phyloP scores from a whole-genome alignment of 2,329 filamentous ascomycete species.

The Rhynchosporium graminicola region DNA sequence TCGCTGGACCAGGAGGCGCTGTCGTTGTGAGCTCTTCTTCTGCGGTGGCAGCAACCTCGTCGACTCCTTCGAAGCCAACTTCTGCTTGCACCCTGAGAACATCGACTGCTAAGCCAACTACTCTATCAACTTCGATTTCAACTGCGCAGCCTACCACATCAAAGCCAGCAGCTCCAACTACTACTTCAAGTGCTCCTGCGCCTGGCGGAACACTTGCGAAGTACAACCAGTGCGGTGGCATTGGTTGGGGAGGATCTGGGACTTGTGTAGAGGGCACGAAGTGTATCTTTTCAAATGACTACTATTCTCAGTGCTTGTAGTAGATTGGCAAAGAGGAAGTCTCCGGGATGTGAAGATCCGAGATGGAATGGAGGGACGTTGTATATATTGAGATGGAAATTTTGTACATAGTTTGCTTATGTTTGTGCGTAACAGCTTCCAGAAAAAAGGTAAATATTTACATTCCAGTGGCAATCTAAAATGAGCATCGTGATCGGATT shows the following conservation, averaged over 20 bases:
- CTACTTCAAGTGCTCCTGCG: conserved; percentile 14
- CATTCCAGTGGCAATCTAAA: too few species aligned
- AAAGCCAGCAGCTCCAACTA: not conserved
- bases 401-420: not conserved
- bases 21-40: conserved; percentile 21
- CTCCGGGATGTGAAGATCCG: not conserved
- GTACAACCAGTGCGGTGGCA: conserved; percentile 35
- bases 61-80: conserved; percentile 5
- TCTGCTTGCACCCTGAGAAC: not conserved
- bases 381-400: not conserved
- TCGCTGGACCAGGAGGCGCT: conserved; percentile 41
- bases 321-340: not conserved
- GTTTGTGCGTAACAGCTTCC: too few species aligned
- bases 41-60: conserved; percentile 1
- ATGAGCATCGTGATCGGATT: too few species aligned
- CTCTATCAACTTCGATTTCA: conserved; percentile 55
- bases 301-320: conserved; percentile 36
- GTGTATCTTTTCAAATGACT: conserved; percentile 32
- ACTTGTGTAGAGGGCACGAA: conserved; percentile 34
- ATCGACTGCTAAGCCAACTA: conserved; percentile 36
- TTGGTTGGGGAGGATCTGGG: conserved; percentile 31
- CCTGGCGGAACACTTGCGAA: conserved; percentile 23
- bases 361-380: too few species aligned
- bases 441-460: not conserved
- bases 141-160: not conserved